phyloP scores from a whole-genome alignment of 2,329 filamentous ascomycete species.

The Xylogone sp. region DNA sequence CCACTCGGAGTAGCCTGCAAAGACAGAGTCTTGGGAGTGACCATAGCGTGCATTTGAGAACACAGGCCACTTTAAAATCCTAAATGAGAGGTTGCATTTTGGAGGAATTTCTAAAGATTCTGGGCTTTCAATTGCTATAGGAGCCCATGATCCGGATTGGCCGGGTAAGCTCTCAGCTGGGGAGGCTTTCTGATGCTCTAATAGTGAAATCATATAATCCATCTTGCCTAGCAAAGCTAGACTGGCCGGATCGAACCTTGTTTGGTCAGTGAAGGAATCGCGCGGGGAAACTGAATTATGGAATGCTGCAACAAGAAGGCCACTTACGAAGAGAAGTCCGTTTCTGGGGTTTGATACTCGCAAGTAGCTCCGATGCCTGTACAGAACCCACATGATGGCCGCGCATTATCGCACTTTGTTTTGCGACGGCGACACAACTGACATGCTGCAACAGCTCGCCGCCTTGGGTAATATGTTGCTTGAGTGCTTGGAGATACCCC shows the following conservation, averaged over 20 bases:
- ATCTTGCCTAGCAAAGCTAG: slow-evolving; percentile 11
- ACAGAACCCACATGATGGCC: slow-evolving; percentile 20
- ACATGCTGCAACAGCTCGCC: slow-evolving; percentile 15
- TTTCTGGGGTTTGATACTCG: slow-evolving; percentile 12
- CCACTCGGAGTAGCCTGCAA: background rate
- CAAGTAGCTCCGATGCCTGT: slow-evolving; percentile 14
- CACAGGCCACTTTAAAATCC: slow-evolving; percentile 17
- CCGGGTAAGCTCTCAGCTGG: slow-evolving; percentile 15
- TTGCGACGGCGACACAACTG: slow-evolving; percentile 24
- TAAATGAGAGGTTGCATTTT: slow-evolving; percentile 25
- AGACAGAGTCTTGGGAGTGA: background rate
- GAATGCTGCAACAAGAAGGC: too few relatives aligned
- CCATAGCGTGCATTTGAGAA: slow-evolving; percentile 1
- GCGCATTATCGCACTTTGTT: slow-evolving; percentile 22
- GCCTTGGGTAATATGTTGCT: background rate
- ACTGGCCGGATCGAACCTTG: slow-evolving; percentile 11
- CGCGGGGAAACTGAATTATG: background rate
- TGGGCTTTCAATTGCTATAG: background rate
- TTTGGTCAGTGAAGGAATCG: slow-evolving; percentile 7
- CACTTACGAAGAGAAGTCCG: background rate
- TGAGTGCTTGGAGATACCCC: background rate
- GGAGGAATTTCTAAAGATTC: slow-evolving; percentile 18
- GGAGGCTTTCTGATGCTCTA: slow-evolving; percentile 3
- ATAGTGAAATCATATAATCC: slow-evolving; percentile 9
- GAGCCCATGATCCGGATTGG: slow-evolving; percentile 14